Conservation (phyloP, 2,329 filamentous ascomycete species). For the Fusarium sp. region DNA sequence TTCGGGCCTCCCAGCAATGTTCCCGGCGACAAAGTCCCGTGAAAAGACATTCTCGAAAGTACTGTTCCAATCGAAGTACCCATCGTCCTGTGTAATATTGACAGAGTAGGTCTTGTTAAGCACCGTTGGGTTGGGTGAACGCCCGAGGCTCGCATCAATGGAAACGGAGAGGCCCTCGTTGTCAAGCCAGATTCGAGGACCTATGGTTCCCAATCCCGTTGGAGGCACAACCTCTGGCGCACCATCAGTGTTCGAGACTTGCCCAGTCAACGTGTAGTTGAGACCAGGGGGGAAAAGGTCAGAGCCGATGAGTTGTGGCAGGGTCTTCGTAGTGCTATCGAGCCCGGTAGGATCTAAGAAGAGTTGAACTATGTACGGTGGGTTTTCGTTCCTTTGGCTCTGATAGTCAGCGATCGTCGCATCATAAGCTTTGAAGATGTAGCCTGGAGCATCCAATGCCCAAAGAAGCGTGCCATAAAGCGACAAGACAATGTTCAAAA, state of each 20-base stretch:
- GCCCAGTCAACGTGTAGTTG: constrained; percentile 32
- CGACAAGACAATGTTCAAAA: constrained; percentile 20
- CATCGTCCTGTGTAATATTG: not conserved
- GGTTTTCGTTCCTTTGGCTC: not conserved
- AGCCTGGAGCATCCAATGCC: constrained; percentile 35
- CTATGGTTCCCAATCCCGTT: not conserved
- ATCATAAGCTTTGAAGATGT: constrained; percentile 17
- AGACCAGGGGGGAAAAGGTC: constrained; percentile 22
- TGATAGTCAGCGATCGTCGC: constrained; percentile 18
- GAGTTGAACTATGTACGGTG: constrained; percentile 32
- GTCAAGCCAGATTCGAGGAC: constrained; percentile 37
- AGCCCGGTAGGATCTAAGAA: not conserved
- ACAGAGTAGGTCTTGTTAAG: not conserved
- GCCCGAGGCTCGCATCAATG: not conserved
- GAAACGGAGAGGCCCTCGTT: constrained; percentile 25
- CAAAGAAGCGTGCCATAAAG: constrained; percentile 36
- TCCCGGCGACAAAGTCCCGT: not conserved
- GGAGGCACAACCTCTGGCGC: not conserved
- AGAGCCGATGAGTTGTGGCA: constrained; percentile 17
- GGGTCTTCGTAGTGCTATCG: not conserved
- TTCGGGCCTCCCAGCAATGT: constrained; percentile 15
- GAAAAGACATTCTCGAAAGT: constrained; percentile 28
- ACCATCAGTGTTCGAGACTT: constrained; percentile 1
- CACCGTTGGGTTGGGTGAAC: fast-evolving
- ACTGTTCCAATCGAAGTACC: constrained; percentile 25